Base-by-base conservation (phyloP, 2,329 filamentous ascomycete genomes). In the Fusarium newnesense region DNA sequence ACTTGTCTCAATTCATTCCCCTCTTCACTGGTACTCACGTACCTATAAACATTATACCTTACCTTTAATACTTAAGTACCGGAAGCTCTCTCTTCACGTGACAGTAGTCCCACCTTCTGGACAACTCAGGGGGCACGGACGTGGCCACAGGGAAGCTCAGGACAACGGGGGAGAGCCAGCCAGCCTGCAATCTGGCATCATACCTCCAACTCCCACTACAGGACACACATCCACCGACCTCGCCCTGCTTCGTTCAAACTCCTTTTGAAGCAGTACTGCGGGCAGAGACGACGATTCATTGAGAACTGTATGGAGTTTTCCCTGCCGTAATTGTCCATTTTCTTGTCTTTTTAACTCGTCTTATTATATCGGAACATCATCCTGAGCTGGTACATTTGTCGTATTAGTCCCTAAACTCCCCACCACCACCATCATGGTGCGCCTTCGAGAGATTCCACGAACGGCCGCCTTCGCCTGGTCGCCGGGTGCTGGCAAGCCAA, bases 391-490 rank as follows among this genome's bases (percentile, higher is more conserved):
- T 66, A 66, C 60, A 59, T 70, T 69, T 70, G 71, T 78, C 71
- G 74, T 67, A 75, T 77, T 67, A 73, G 64, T 68, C 69, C 49
- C 49, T 67, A 46, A 53, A 42, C 63, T 67, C 64, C 79, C 80
- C 79, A 67, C 76, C 76, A 76, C 77, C 78, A 76, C 77, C 81
- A 85, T 77, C 83, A 99, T 99, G 96, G 96, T 98, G 84, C 94
- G 95, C 86, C 88, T 98, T 84, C 91, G 96, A 88, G 95, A 98
- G 87, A 97, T 99, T 81, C 94, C 95, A 82, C 91, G 96, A 85
- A 99, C 96, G 79, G 96, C 96, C 83, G 93, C 96, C 79, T 99
- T 99, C 83, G 94, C 96, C 80, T 99, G 96, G 96, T 97, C 94
- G 76, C 93, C 95, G 32, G 93, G 92, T 77, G 85, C 94, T 57